Base-by-base conservation (phyloP, 2,329 filamentous ascomycete species). In the Neobulgaria alba region DNA sequence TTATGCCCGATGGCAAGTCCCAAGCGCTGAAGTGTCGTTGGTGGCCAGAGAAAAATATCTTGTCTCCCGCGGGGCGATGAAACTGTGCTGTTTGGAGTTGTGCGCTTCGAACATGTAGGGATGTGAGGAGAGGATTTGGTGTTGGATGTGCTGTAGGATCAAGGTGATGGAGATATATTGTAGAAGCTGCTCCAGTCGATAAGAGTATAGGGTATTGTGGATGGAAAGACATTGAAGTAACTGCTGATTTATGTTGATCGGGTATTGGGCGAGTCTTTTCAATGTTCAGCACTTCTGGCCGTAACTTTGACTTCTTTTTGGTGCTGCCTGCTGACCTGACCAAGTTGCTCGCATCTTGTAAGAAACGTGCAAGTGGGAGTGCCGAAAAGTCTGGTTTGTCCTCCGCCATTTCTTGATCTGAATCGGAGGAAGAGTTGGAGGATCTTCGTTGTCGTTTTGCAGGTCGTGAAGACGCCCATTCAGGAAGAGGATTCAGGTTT, bases 11-110 rank as follows among this genome's bases (percentile, higher is more conserved):
- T 32, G 82, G 70, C 17, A 98, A 73, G 56, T 96, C 82, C 92
- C 92, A 98, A 51, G 83, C 80, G 64, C 96, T 92, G 63, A 96
- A 95, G 67, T 88, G 96, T 48, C 80, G 80, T 36, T 92, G 78
- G 26, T 90, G 82, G 29, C 89, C 89, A 14, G 88, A 84, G 45
- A 95, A 85, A 62, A 95, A 85, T 51, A 98, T 83, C 53, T 82
- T 82, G 48, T 83, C 79, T 48, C 85, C 86, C 12, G 67, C 66
- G 3, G 82, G 77, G 18, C 73, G 75, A 42, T 88, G 69, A 62
- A 98, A 96, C 29, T 83, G 75, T 5, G 89, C 87, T 9, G 83
- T 87, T 43, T 82, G 78, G 39, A 98, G 72, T n/a, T 89, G 85
- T 0, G 88, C 90, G 48, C 77, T 75, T 57, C 81, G 82, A 57